Base-by-base conservation (phyloP, 257 asterid genomes). In the Craterostigma plantagineum region DNA sequence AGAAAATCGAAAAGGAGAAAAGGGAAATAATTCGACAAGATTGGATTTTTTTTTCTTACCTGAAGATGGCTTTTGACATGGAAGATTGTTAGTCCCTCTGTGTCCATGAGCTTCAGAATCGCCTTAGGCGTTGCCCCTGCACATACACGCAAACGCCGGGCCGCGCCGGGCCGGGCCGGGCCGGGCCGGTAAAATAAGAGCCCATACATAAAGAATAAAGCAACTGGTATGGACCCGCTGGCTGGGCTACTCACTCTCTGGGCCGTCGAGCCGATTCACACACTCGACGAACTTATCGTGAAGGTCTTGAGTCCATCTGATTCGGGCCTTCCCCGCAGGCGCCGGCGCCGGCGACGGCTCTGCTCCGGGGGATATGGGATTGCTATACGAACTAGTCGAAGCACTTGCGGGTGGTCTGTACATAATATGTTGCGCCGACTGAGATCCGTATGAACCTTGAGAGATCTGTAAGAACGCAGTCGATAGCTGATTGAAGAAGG, bases 11-110 rank as follows among this genome's bases (percentile, higher is more conserved):
- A 23, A 23, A 23, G 30, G 16, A 8, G 10, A 1, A 16, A 2
- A 23, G 6, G 23, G 13, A 14, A 14, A 14, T 0, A 1, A 15
- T 15, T 10, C 7, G 13, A 2, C 3, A 4, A 15, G 33, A 7
- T 27, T 16, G n/a, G n/a, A n/a, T n/a, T n/a, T n/a, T n/a, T 3
- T 27, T 10, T n/a, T 15, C 11, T n/a, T 10, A 85, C 96, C 92
- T 86, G 97, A 55, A 87, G 61, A 72, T 87, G 97, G 68, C 95
- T 82, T 62, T 87, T 87, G 52, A 87, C 85, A 64, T 87, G 97
- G 59, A 73, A 75, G 50, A 87, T 82, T 34, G 95, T 82, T 34
- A 87, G 71, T 17, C 95, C 78, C 40, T 79, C 93, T 35, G 77
- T 52, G 13, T 71, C 81, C 97, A 87, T 87, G 63, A 87, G 55